These are phyloP conservation scores for Boechera retrofracta DNA, from an alignment of 345 rosid genomes.

Conservation along the genomic window DNA sequence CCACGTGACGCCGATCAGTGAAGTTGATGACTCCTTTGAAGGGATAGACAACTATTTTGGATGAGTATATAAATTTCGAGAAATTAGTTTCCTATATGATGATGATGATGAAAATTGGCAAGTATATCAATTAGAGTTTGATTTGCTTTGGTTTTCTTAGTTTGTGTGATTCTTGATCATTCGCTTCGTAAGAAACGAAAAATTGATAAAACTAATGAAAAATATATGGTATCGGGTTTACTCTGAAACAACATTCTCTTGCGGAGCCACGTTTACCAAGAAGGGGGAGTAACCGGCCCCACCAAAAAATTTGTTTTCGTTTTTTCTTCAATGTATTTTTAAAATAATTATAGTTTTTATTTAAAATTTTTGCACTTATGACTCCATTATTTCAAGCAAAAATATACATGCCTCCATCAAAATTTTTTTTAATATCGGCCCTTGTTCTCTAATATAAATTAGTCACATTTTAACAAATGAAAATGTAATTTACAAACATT, in stretches of 20 bases:
- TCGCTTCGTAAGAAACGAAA: not conserved
- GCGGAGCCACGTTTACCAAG: no score
- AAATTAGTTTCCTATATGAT: constrained; percentile 3
- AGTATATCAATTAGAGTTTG: constrained; percentile 37
- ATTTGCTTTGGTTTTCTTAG: not conserved
- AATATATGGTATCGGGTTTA: not conserved
- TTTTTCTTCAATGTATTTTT: no score
- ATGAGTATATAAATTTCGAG: constrained; percentile 11
- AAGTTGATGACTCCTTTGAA: constrained; percentile 34
- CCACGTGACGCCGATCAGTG: constrained; percentile 7
- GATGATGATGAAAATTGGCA: constrained; percentile 27
- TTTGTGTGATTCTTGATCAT: constrained; percentile 5
- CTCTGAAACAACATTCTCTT: no score
- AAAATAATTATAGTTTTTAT: no score
- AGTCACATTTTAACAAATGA: not conserved
- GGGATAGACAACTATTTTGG: constrained; percentile 29
- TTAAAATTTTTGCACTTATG: no score
- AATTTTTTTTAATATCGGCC: no score
- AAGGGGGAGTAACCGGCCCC: no score
- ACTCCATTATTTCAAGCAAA: no score
- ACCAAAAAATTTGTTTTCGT: no score
- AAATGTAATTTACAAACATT: not conserved
- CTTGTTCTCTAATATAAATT: no score
- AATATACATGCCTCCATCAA: no score
- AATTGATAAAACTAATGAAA: no score